Base-by-base conservation (phyloP, 768 basidiomycete species). In the Leccinum obscurum region DNA sequence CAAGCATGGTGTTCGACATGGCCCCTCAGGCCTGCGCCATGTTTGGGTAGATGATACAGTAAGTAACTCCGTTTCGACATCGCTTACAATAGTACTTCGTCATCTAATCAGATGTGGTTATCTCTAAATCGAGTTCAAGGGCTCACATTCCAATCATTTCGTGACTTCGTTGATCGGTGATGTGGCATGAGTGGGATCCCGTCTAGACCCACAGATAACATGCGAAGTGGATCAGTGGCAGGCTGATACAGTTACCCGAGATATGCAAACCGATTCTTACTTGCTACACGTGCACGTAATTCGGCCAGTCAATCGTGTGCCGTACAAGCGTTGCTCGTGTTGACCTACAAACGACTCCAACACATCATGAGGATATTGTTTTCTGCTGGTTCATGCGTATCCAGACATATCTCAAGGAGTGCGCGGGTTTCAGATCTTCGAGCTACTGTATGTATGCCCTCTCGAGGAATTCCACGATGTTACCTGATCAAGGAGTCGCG, bases 401-500 rank as follows among this genome's bases (percentile, higher is more conserved):
- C 32, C 13, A 11, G 14, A 9, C 9, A 13, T 28, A 39, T 28
- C 39, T 28, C 53, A 56, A 68, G 37, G 54, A 17, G 57, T 66
- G 60, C 5, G 30, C 9, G 35, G 10, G 39, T 22, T 52, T 58
- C 63, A 20, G 13, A 37, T 28, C 55, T 15, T 39, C 50, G 20
- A 56, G 32, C 64, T 64, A 30, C 30, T 30, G 30, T 30, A 13
- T 13, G 34, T 13, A 68, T 3, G 56, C 56, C n/a, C 34, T 59
- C 17, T 64, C 59, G 50, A 66, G 37, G 6, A 62, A 10, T 52
- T 55, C 53, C 32, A 68, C 49, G 3, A 63, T 30, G 6, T 56
- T 63, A 11, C 62, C 55, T 1, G 66, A 54, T 39, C 37, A 66
- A 51, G 39, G 66, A 66, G 17, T 60, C 66, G 15, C 37, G 26